Conservation (phyloP, 2,329 filamentous ascomycete genomes). For the Paecilomyces variotii region DNA sequence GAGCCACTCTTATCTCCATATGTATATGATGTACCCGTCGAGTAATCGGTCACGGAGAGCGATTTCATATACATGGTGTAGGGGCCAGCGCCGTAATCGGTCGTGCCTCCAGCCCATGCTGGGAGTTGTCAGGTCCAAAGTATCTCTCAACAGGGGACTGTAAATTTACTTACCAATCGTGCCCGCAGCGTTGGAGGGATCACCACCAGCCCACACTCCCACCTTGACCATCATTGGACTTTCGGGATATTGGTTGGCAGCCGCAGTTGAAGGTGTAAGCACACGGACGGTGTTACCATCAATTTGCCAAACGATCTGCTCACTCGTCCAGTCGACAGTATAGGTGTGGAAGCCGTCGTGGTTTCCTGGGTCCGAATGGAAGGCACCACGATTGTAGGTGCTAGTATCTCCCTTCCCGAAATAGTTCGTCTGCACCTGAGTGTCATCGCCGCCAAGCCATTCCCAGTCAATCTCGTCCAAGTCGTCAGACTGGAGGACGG, state of each 20-base stretch:
- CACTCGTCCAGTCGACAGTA: constrained; percentile 80
- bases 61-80: constrained; percentile 79
- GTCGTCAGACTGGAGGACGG: constrained; percentile 82
- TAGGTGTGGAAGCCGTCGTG: constrained; percentile 78
- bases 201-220: constrained; percentile 86
- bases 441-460: constrained; percentile 73
- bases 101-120: constrained; percentile 78
- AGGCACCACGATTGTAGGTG: constrained; percentile 79
- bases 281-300: constrained; percentile 70
- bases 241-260: constrained; percentile 73
- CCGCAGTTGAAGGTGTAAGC: constrained; percentile 61
- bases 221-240: constrained; percentile 93
- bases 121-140: constrained; percentile 1
- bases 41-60: constrained; percentile 79
- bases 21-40: constrained; percentile 74
- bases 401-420: constrained; percentile 87
- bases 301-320: constrained; percentile 80
- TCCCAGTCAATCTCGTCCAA: constrained; percentile 97
- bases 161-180: constrained; percentile 54
- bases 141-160: constrained; percentile 4
- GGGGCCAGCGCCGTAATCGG: constrained; percentile 74
- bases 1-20: constrained; percentile 72
- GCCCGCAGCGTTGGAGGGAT: constrained; percentile 66
- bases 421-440: constrained; percentile 90
- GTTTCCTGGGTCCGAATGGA: constrained; percentile 60